Base-by-base conservation (phyloP, 768 basidiomycete species). In the Hemileccinum rubropunctum region DNA sequence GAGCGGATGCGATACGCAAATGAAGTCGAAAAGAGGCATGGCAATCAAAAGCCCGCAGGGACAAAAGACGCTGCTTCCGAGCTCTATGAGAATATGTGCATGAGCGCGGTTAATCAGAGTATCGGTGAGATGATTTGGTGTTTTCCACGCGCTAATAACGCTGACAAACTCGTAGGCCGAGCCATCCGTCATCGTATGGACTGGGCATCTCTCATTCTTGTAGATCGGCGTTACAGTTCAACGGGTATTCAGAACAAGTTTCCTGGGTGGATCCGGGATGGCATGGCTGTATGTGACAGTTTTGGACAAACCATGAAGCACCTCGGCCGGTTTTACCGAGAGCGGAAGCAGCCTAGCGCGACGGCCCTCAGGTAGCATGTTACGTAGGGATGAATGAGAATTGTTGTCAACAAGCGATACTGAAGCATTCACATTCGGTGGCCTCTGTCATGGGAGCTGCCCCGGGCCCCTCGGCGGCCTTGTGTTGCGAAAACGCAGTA, bases 21-120 rank as follows among this genome's bases (percentile, higher is more conserved):
- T 46, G 73, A 79, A 45, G 60, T 82, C 13, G 82, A 82, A 64
- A 70, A 72, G 54, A 77, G 68, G 62, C 57, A 67, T 47, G 75
- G 71, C 2, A 54, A 62, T 26, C 67, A 58, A 52, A 63, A 61
- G 38, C 62, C 53, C 9, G 45, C 60, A 0, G 76, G 78, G 10
- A 63, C 73, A 49, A 82, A 79, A 48, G 83, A 90, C 55, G 86
- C 90, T 6, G 88, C 81, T 5, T 76, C 82, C 18, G 92, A 93
- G 69, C 72, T 95, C 47, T 98, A 94, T 65, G 88, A 90, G 73
- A 91, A 91, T 59, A 80, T 91, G 79, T 91, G 89, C 59, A 91
- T 90, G 86, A 88, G 86, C 56, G 90, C 94, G 0, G 94, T 99
- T 45, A 99, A 99, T 68, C 95, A 99, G 66, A 92, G 90, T 48